These are phyloP conservation scores for Trichomonas vaginalis DNA, from an alignment of 208 protist species.

Conservation along the genomic window DNA sequence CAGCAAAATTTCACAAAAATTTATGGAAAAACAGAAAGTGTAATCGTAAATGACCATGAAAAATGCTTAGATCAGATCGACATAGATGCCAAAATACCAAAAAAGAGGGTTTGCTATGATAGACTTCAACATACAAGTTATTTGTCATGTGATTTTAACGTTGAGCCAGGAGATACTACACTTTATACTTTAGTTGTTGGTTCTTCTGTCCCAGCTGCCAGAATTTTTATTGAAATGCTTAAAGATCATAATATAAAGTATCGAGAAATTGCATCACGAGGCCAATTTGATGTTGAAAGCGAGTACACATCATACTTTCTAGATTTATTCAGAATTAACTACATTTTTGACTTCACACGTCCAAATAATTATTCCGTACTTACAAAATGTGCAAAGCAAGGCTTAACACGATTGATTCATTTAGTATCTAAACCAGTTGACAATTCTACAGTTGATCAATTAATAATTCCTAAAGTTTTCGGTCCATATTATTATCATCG, in stretches of 20 bases:
- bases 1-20: too few species aligned
- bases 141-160: neutral
- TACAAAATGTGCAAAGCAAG: neutral
- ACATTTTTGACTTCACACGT: neutral
- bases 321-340: neutral
- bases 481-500: neutral
- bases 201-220: neutral
- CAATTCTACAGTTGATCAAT: neutral
- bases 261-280: neutral
- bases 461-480: neutral
- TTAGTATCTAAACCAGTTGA: neutral
- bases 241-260: neutral
- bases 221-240: neutral
- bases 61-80: neutral
- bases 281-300: neutral
- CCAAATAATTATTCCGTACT: neutral
- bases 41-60: too few species aligned
- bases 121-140: neutral
- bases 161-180: neutral
- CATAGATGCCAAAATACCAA: neutral
- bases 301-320: neutral
- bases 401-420: neutral
- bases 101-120: neutral
- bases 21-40: too few species aligned
- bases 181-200: neutral